Base-by-base conservation (phyloP, 345 rosid species). In the Syzygium grande region DNA sequence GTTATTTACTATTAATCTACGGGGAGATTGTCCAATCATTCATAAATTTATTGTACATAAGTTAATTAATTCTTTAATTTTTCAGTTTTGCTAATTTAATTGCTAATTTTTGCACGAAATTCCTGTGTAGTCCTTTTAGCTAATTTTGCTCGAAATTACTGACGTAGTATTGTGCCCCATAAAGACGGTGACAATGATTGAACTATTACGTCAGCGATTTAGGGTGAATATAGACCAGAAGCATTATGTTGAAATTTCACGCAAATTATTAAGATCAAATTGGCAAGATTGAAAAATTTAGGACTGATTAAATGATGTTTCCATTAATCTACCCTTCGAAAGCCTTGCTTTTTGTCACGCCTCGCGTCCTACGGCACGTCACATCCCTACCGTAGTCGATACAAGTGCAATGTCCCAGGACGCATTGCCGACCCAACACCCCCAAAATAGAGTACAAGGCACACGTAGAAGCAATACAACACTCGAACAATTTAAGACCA, bases 1-100 rank as follows among this genome's bases (percentile, higher is more conserved):
- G 30, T n/a, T 14, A n/a, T 61, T 61, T 61, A 6, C 29, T 13
- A 27, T n/a, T 27, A 13, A 61, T 61, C 34, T 61, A 12, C 3
- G 7, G 16, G 29, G 3, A 59, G 8, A 59, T 59, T 59, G 27
- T 25, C 15, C 27, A 11, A 25, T 1, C 7, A 59, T 11, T 0
- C 9, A 2, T 6, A 61, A 6, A 14, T 2, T 61, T 2, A 61
- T n/a, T 2, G 0, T 61, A 61, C 0, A 0, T 0, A n/a, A 5
- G 73, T 13, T 2, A n/a, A 61, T n/a, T 61, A 11, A 7, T 3
- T 61, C 6, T 0, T 13, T 25, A 5, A 0, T 27, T 56, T 59
- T 58, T 59, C 12, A 11, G 3, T n/a, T 61, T 61, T 61, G 1
- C 4, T 2, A 61, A 61, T 61, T 61, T n/a, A 61, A 5, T 61